Base-by-base conservation (phyloP, 768 basidiomycete genomes). In the Heimioporus sp. region DNA sequence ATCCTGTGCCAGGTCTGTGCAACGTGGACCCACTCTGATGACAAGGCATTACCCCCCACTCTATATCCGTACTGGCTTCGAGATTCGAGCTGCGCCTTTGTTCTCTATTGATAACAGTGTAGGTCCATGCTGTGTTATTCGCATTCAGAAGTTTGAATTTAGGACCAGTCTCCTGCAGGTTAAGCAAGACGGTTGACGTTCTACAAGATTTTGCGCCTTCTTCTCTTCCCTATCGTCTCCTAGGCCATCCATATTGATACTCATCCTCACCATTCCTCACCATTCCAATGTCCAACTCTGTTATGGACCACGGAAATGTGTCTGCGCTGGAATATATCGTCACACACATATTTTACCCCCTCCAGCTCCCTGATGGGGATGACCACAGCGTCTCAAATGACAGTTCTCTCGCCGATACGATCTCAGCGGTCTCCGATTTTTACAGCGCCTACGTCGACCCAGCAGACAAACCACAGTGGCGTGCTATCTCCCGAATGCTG, bases 311-410 rank as follows among this genome's bases (percentile, higher is more conserved):
- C 3, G 28, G 11, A 32, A 56, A 51, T 17, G 6, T 30, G 12
- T 7, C 10, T 44, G 35, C 52, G 8, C 24, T 53, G 32, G 41
- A 56, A 43, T 80, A 76, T 54, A 56, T 70, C 30, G 46, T 76
- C 11, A 70, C 71, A 7, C 79, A 80, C 44, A 63, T 80, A 0
- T 76, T 79, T 54, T 54, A 71, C 9, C 79, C 78, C 4, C 70
- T 74, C 1, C 65, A 65, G 36, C 63, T 78, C 5, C 77, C 78
- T 0, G 69, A 70, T 36, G 51, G 61, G 6, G 64, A 73, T 13
- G 76, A 79, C 49, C 51, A 60, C 16, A 51, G 30, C 5, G 8
- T 56, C 45, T 20, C 44, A 11, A 59, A 63, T 7, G 69, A 76
- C 6, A 47, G 55, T 21, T 55, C 61, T 1, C 58, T 78, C 1